A percentile compares a stretch with the other conserved stretches of the same genome.
phyloP scores from a whole-genome alignment of 441 rosid genomes.

The Pelargonium cotyledonis region DNA sequence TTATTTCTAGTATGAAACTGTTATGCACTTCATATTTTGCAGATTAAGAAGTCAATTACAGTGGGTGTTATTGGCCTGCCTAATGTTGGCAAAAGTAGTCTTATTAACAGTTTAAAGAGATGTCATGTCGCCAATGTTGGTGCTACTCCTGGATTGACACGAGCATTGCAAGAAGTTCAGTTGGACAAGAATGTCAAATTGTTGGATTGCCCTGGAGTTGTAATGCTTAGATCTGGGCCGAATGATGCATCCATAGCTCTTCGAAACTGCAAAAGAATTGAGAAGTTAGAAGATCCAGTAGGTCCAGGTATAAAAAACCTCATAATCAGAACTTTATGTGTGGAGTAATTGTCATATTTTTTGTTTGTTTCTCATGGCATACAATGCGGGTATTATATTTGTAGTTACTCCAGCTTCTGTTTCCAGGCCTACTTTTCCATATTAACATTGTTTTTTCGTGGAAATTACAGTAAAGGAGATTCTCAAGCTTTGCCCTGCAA shows the following conservation, averaged over 20 bases:
- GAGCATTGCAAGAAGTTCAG: constrained; percentile 94
- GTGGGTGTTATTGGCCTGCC: constrained; percentile 93
- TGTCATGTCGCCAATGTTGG: constrained; percentile 89
- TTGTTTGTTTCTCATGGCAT: background rate
- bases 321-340: background rate
- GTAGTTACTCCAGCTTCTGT: background rate
- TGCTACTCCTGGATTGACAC: constrained; percentile 88
- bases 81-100: constrained; percentile 97
- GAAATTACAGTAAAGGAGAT: constrained; percentile 75
- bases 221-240: constrained; percentile 70
- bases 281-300: constrained; percentile 87
- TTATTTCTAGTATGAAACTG: constrained; percentile 6
- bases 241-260: constrained; percentile 75
- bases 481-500: constrained; percentile 66
- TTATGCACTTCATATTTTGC: constrained; percentile 23
- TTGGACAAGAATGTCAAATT: constrained; percentile 83
- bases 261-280: constrained; percentile 89
- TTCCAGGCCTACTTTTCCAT: background rate
- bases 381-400: background rate
- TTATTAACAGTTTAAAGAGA: constrained; percentile 95
- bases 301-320: constrained; percentile 52
- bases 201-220: constrained; percentile 97
- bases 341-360: background rate
- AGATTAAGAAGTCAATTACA: constrained; percentile 88
- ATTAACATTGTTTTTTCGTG: constrained; percentile 7